phyloP scores from a whole-genome alignment of 2,329 filamentous ascomycete genomes.

The Aspergillus thermomutatus region DNA sequence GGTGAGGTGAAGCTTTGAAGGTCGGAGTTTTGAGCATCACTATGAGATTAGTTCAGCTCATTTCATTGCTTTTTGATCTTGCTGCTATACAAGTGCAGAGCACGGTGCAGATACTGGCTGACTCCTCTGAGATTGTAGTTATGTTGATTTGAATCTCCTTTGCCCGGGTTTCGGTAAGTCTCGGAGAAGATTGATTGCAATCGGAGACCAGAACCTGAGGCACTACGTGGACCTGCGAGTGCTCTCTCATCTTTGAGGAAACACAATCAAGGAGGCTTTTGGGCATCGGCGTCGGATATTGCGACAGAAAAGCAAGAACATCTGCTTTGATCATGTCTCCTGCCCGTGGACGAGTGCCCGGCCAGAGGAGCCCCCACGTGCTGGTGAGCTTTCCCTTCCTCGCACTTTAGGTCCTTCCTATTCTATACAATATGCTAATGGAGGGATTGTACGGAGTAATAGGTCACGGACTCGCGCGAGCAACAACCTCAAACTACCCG shows the following conservation, averaged over 20 bases:
- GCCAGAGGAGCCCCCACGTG: conserved; percentile 44
- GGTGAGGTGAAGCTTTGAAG: conserved; percentile 1
- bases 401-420: neutral
- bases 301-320: neutral
- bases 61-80: neutral
- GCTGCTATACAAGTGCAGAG: neutral
- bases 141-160: neutral
- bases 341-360: conserved; percentile 27
- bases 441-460: neutral
- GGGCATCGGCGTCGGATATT: neutral
- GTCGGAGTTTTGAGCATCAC: neutral
- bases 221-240: neutral
- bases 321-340: conserved; percentile 24
- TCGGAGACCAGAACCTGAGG: neutral
- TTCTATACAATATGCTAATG: conserved; percentile 10
- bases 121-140: neutral
- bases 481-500: conserved; percentile 29
- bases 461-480: conserved; percentile 46
- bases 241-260: neutral
- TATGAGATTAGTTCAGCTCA: neutral
- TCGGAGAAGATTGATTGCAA: neutral
- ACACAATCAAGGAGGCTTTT: neutral
- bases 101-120: neutral
- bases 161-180: neutral
- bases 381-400: conserved; percentile 31